Evolutionary conservation across 164 flowering plant genomes (phyloP).

Genomic region (Magnolia kwangsiensis): DNA sequence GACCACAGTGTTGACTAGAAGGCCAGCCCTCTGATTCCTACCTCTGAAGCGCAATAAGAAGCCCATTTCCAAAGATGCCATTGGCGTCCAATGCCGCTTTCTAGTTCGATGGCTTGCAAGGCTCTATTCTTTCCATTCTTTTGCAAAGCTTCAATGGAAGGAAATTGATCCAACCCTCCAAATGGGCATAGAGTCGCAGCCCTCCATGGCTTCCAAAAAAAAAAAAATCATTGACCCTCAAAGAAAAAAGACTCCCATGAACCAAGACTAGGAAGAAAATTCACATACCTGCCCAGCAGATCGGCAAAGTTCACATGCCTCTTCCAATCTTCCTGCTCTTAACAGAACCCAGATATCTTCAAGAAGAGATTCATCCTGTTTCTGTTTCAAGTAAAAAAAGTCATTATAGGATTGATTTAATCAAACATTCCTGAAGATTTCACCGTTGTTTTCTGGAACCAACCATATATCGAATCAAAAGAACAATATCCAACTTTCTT

Average conservation of each 20-base stretch:
- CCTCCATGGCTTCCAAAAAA: constrained; percentile 80
- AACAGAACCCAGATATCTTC: constrained; percentile 93
- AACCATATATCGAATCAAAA: background rate
- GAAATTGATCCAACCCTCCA: constrained; percentile 78
- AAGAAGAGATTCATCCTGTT: constrained; percentile 90
- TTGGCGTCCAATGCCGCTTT: constrained; percentile 88
- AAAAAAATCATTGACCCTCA: background rate
- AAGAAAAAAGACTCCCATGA: background rate
- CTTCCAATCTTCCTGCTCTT: constrained; percentile 87
- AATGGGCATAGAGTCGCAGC: constrained; percentile 84
- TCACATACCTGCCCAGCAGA: constrained; percentile 90
- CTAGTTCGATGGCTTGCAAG: constrained; percentile 89
- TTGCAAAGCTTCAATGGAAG: constrained; percentile 68
- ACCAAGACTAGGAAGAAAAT: constrained; percentile 6
- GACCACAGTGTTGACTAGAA: background rate
- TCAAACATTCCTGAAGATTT: background rate
- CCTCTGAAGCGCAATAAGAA: constrained; percentile 94
- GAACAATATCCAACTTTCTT: background rate
- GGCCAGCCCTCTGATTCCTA: constrained; percentile 20
- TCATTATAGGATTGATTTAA: background rate
- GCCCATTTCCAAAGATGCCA: constrained; percentile 99
- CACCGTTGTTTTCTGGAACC: background rate
- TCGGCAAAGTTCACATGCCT: constrained; percentile 91
- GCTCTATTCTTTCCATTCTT: constrained; percentile 82
- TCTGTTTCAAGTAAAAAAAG: constrained; percentile 39